phyloP scores from a whole-genome alignment of 1,284 basidiomycete species.

The Ustilago shanxiensis region DNA sequence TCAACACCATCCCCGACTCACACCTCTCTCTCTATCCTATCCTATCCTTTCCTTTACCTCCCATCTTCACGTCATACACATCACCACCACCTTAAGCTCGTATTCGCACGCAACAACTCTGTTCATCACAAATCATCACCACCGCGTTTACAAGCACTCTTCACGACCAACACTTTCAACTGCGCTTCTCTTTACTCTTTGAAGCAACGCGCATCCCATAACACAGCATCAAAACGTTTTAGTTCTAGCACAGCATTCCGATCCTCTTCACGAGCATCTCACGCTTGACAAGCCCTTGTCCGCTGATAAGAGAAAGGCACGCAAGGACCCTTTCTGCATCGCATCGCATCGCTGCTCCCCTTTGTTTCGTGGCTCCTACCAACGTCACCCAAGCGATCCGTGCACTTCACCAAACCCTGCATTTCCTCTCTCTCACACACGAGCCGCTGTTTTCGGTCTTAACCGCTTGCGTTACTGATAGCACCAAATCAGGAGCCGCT shows the following conservation, averaged over 20 bases:
- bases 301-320: not conserved
- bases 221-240: not conserved
- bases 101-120: not conserved
- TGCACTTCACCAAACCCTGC: conserved; percentile 2
- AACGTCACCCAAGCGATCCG: not conserved
- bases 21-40: not conserved
- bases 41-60: no score
- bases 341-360: not conserved
- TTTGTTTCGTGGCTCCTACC: not conserved
- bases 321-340: not conserved
- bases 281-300: no score
- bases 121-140: not conserved
- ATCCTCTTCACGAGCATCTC: no score
- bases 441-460: not conserved
- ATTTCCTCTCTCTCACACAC: not conserved
- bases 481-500: not conserved
- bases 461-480: not conserved
- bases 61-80: not conserved
- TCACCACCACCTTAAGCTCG: not conserved
- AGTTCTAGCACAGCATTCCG: not conserved
- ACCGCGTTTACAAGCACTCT: not conserved
- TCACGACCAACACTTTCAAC: not conserved
- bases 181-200: no score
- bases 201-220: not conserved
- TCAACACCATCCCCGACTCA: not conserved